These are phyloP conservation scores for Oryza coarctata DNA, from an alignment of 176 grass and related monocot species.

Conservation along the genomic window DNA sequence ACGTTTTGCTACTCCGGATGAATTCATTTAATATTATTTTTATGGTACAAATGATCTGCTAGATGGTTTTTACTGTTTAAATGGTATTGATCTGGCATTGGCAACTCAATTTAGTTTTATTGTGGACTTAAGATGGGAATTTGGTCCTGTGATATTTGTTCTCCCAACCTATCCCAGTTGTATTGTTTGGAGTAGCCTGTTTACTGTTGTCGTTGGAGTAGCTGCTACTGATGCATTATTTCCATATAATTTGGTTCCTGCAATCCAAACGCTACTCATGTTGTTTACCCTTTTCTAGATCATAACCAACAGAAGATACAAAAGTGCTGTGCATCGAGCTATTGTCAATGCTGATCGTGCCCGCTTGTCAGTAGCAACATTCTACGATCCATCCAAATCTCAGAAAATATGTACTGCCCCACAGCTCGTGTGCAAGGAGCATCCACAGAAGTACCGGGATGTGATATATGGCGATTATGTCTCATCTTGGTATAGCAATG, in stretches of 20 bases:
- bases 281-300: constrained; percentile 46
- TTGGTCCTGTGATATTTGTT: background rate
- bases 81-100: constrained; percentile 2
- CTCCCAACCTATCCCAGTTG: background rate
- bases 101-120: background rate
- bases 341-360: constrained; percentile 62
- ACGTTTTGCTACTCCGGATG: background rate
- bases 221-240: background rate
- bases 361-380: constrained; percentile 85
- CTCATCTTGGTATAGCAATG: constrained; percentile 92
- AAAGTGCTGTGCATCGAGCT: constrained; percentile 77
- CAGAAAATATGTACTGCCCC: constrained; percentile 66
- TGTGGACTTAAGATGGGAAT: background rate
- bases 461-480: constrained; percentile 92
- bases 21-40: background rate
- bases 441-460: constrained; percentile 59
- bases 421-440: constrained; percentile 48
- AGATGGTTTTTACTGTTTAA: background rate
- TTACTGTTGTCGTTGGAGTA: background rate
- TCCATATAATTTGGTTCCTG: background rate
- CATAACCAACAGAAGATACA: constrained; percentile 83
- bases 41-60: background rate
- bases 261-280: constrained; percentile 11
- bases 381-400: constrained; percentile 80
- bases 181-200: background rate